Evolutionary conservation across 1,139 yeast genomes (phyloP).

Genomic region (Pichia sp.): DNA sequence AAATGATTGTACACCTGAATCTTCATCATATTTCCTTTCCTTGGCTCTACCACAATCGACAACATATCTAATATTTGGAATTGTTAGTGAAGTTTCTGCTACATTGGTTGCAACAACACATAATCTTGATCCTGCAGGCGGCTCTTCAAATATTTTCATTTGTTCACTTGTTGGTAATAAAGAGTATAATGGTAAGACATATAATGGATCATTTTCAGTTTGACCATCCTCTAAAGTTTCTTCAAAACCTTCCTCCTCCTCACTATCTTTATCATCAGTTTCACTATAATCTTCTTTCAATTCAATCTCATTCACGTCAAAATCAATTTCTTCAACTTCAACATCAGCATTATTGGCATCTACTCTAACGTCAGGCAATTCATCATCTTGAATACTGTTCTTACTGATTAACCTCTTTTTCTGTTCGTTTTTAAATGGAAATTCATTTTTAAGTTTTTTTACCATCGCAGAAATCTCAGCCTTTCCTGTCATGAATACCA

Average conservation of each 20-base stretch:
- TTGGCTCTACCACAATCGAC: slow-evolving; percentile 94
- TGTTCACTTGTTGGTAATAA: slow-evolving; percentile 89
- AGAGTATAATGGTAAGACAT: slow-evolving; percentile 89
- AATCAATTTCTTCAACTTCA: slow-evolving; percentile 87
- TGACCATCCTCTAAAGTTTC: slow-evolving; percentile 73
- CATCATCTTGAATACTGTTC: slow-evolving; percentile 28
- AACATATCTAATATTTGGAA: slow-evolving; percentile 92
- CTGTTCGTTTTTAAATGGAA: slow-evolving; percentile 47
- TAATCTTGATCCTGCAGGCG: slow-evolving; percentile 79
- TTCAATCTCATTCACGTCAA: slow-evolving; percentile 38
- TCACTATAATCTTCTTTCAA: slow-evolving; percentile 30
- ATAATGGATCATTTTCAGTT: slow-evolving; percentile 72
- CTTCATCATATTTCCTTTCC: slow-evolving; percentile 76
- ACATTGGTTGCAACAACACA: slow-evolving; percentile 97
- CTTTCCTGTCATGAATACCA: slow-evolving; percentile 90
- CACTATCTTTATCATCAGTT: slow-evolving; percentile 36
- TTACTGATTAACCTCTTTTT: slow-evolving; percentile 13
- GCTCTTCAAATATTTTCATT: slow-evolving; percentile 82
- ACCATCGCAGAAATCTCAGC: slow-evolving; percentile 81
- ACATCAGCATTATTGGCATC: slow-evolving; percentile 56
- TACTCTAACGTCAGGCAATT: slow-evolving; percentile 42
- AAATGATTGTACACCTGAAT: slow-evolving; percentile 88
- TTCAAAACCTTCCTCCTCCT: slow-evolving; percentile 88
- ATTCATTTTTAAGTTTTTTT: slow-evolving; percentile 57
- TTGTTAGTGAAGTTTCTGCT: slow-evolving; percentile 95